Conservation (phyloP, 768 basidiomycete genomes). For the Galerina sulciceps region DNA sequence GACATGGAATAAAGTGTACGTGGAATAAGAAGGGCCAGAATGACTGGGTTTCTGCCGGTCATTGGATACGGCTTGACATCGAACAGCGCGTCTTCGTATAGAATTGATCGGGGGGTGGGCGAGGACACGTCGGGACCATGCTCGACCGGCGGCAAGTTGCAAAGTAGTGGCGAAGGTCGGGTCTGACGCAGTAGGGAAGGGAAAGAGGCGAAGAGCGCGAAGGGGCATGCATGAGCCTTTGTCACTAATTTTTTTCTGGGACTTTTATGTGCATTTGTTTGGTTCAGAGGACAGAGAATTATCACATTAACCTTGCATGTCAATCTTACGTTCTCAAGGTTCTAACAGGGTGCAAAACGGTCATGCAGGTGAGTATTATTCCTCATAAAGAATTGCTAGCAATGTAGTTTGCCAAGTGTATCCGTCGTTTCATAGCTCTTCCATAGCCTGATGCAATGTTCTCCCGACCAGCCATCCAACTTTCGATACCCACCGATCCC, state of each 20-base stretch:
- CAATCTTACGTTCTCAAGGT: neutral
- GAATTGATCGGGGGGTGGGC: conserved; percentile 12
- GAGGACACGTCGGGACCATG: conserved; percentile 40
- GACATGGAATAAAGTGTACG: neutral
- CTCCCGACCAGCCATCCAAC: conserved; percentile 64
- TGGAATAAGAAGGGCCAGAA: conserved; percentile 1
- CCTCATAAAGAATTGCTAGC: neutral
- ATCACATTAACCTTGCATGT: neutral
- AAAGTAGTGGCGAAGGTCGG: conserved; percentile 44
- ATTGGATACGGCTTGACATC: conserved; percentile 11
- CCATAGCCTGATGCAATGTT: conserved; percentile 18
- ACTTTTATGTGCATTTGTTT: conserved; percentile 14
- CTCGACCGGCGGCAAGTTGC: conserved; percentile 53
- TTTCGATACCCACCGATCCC: conserved; percentile 71
- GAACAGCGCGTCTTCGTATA: conserved; percentile 9
- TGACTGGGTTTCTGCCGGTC: neutral
- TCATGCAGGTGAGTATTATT: neutral
- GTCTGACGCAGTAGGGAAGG: conserved; percentile 22
- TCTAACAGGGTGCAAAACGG: no score
- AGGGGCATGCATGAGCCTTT: conserved; percentile 52
- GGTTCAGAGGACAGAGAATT: conserved; percentile 1
- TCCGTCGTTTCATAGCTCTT: conserved; percentile 15
- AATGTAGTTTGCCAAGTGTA: neutral
- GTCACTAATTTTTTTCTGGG: conserved; percentile 1
- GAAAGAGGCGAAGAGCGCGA: conserved; percentile 43